Percentiles rank a stretch among this genome's conserved stretches.
These are phyloP conservation scores for Mycena floridula DNA, from an alignment of 768 basidiomycete genomes.

Conservation along the genomic window DNA sequence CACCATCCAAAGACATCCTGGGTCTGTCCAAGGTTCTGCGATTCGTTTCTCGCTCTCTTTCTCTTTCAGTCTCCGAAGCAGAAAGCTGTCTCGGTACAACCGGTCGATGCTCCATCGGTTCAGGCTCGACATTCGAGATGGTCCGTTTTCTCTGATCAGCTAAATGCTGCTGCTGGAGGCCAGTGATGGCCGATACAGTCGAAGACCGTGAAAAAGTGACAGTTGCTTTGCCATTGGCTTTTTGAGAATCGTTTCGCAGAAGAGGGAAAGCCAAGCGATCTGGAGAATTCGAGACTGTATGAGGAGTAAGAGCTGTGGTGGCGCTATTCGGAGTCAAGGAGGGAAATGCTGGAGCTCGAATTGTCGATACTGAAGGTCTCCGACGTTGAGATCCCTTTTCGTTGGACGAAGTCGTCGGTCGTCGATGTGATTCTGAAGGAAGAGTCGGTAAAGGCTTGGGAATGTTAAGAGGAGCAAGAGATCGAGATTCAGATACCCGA, in stretches of 20 bases:
- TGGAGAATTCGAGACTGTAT: constrained; percentile 51
- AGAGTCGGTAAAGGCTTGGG: constrained; percentile 55
- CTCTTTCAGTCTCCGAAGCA: constrained; percentile 44
- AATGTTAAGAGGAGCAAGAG: constrained; percentile 43
- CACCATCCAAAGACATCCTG: constrained; percentile 41
- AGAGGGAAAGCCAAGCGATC: constrained; percentile 9
- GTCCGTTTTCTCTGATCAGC: constrained; percentile 28
- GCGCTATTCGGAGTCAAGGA: constrained; percentile 28
- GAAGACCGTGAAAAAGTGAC: constrained; percentile 60
- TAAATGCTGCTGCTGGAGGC: constrained; percentile 47
- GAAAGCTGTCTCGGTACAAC: constrained; percentile 9
- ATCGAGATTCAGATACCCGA: constrained; percentile 30
- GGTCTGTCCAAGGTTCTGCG: constrained; percentile 30
- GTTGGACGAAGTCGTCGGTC: constrained; percentile 10
- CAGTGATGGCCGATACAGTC: constrained; percentile 47
- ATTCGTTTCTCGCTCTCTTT: constrained; percentile 33
- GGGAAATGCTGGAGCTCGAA: background rate
- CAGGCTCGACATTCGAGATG: constrained; percentile 19
- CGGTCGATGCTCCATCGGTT: constrained; percentile 14
- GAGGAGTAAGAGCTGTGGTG: constrained; percentile 58
- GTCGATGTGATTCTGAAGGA: constrained; percentile 43
- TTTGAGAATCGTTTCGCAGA: background rate
- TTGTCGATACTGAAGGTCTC: background rate
- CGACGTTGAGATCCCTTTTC: background rate
- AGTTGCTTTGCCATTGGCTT: constrained; percentile 6